A percentile compares a stretch with the other conserved stretches of the same genome.
phyloP scores from a whole-genome alignment of 2,329 filamentous ascomycete species.

The Talaromyces sp. region DNA sequence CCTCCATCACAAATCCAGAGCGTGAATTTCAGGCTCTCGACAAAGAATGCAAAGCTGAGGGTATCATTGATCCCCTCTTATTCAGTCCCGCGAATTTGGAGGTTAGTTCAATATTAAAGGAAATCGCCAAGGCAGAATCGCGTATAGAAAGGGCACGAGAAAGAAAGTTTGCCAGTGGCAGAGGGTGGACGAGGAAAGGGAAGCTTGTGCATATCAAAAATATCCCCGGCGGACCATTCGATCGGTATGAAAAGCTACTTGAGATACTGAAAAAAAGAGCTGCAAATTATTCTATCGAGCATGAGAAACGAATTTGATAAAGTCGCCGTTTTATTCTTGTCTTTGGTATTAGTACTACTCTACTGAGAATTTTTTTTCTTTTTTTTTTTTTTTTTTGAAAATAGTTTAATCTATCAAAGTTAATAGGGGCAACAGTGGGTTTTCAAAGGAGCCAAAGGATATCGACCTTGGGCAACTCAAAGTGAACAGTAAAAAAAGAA shows the following conservation, averaged over 20 bases:
- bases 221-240: conserved; percentile 8
- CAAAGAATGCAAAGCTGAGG: conserved; percentile 18
- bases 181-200: conserved; percentile 21
- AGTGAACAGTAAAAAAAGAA: too few relatives aligned
- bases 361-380: too few relatives aligned
- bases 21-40: conserved; percentile 16
- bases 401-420: too few relatives aligned
- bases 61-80: conserved; percentile 17
- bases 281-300: too few relatives aligned
- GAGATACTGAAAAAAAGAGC: conserved; percentile 5
- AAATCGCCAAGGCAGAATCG: conserved; percentile 14
- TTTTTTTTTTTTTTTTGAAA: too few relatives aligned
- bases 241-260: conserved; percentile 14
- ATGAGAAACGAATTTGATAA: too few relatives aligned
- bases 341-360: too few relatives aligned
- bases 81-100: conserved; percentile 20
- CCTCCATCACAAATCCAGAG: conserved; percentile 17
- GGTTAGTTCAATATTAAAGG: conserved; percentile 16
- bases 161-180: conserved; percentile 15
- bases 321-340: too few relatives aligned
- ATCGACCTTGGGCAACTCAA: too few relatives aligned
- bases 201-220: conserved; percentile 15
- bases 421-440: too few relatives aligned
- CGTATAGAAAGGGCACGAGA: conserved; percentile 2
- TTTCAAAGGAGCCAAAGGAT: too few relatives aligned